These are phyloP conservation scores for Yamadazyma aaseri DNA, from an alignment of 1,139 yeast genomes.

Conservation along the genomic window DNA sequence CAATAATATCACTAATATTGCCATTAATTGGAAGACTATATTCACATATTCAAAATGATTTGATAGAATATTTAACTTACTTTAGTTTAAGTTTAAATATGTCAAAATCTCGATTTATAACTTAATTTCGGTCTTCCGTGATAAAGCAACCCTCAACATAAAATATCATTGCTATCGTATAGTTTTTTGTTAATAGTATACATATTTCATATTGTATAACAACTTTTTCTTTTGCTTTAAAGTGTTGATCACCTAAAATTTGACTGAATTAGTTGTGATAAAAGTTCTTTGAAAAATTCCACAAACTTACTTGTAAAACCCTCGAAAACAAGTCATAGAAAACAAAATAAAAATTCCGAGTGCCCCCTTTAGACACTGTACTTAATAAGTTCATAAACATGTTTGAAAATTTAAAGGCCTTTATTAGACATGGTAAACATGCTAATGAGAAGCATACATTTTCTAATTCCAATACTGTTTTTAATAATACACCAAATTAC, in stretches of 20 bases:
- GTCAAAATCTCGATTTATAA: too few species aligned
- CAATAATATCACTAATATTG: too few species aligned
- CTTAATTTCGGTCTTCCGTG: too few species aligned
- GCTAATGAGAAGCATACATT: slow-evolving; percentile 45
- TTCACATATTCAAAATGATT: too few species aligned
- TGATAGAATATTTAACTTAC: too few species aligned
- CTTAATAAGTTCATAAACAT: slow-evolving; percentile 17
- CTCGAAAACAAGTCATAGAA: background rate
- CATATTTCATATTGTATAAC: background rate
- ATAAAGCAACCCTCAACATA: too few species aligned
- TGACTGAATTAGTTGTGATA: background rate
- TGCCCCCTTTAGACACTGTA: background rate
- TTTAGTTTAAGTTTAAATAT: too few species aligned
- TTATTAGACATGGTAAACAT: slow-evolving; percentile 81
- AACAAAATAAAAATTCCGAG: too few species aligned
- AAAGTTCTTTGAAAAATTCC: background rate
- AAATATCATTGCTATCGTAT: too few species aligned
- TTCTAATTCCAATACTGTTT: background rate
- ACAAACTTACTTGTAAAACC: background rate
- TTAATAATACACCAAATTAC: background rate
- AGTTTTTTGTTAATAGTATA: too few species aligned
- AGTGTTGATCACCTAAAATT: background rate
- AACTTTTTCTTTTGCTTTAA: background rate
- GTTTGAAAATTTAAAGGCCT: slow-evolving; percentile 69
- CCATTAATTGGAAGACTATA: too few species aligned